These are phyloP conservation scores for Patellaria atrata DNA, from an alignment of 495 filamentous ascomycete genomes.

Conservation along the genomic window DNA sequence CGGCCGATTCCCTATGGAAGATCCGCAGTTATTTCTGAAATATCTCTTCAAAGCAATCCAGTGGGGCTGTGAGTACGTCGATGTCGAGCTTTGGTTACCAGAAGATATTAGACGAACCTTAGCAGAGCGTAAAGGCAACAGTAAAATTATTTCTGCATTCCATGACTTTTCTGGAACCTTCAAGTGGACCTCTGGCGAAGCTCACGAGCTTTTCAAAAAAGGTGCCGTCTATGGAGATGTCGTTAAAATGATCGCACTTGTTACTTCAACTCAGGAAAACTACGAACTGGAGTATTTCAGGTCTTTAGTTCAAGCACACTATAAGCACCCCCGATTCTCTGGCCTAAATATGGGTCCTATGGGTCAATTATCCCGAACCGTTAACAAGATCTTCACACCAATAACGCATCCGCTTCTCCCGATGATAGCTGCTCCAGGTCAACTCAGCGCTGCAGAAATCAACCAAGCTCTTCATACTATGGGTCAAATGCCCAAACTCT, in stretches of 20 bases:
- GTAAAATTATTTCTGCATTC: slow-evolving; percentile 72
- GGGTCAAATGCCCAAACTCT: slow-evolving; percentile 64
- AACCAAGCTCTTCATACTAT: slow-evolving; percentile 64
- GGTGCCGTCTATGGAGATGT: slow-evolving; percentile 65
- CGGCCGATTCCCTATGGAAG: slow-evolving; percentile 68
- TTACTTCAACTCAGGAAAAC: slow-evolving; percentile 63
- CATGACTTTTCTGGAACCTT: slow-evolving; percentile 74
- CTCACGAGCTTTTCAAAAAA: slow-evolving; percentile 51
- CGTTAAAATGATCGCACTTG: slow-evolving; percentile 78
- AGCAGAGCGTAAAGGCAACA: slow-evolving; percentile 56
- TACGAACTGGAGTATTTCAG: slow-evolving; percentile 82
- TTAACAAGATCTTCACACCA: slow-evolving; percentile 73
- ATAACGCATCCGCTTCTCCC: slow-evolving; percentile 74
- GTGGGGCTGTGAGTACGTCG: slow-evolving; percentile 79
- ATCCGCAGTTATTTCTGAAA: slow-evolving; percentile 56
- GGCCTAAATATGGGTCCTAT: slow-evolving; percentile 77
- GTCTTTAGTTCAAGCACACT: slow-evolving; percentile 52
- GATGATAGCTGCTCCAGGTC: slow-evolving; percentile 71
- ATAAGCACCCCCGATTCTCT: slow-evolving; percentile 55
- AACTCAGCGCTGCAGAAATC: slow-evolving; percentile 70
- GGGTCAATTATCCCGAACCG: slow-evolving; percentile 63
- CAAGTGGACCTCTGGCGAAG: slow-evolving; percentile 62
- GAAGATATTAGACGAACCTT: slow-evolving; percentile 53
- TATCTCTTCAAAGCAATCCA: slow-evolving; percentile 67
- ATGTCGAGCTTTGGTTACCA: slow-evolving; percentile 74